Percentiles rank a stretch among this genome's conserved stretches.
Conservation (phyloP, 1,284 basidiomycete species). For the Erythrobasidium hasegawianum region DNA sequence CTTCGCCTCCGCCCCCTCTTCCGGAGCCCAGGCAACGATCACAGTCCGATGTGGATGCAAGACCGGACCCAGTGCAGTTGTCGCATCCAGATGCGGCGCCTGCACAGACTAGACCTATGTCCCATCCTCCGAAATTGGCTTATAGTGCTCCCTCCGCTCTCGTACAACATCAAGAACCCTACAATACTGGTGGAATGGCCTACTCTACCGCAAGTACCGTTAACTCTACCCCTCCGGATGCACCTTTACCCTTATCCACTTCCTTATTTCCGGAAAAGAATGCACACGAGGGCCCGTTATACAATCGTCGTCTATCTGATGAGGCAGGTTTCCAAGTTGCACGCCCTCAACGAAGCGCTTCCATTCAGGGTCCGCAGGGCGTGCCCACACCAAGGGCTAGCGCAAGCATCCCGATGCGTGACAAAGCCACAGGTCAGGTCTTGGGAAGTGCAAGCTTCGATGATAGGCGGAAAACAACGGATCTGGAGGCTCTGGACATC, state of each 20-base stretch:
- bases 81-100: not conserved
- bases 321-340: constrained; percentile 7
- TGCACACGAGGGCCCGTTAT: not conserved
- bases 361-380: not conserved
- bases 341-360: not conserved
- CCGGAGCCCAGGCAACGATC: not conserved
- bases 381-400: not conserved
- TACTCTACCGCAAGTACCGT: too few species aligned
- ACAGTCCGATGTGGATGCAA: not conserved
- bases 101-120: not conserved
- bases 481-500: constrained; percentile 27
- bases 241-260: not conserved
- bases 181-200: too few species aligned
- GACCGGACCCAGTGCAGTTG: not conserved
- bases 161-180: too few species aligned
- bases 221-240: not conserved
- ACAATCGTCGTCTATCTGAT: not conserved
- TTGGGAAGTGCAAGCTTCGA: not conserved
- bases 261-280: not conserved
- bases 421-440: not conserved
- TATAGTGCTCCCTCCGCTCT: too few species aligned
- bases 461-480: not conserved
- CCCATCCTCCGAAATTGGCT: not conserved
- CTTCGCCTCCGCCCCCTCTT: not conserved
- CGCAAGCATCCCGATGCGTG: not conserved